Conservation (phyloP, 441 rosid genomes). For the Gossypium trilobum region DNA sequence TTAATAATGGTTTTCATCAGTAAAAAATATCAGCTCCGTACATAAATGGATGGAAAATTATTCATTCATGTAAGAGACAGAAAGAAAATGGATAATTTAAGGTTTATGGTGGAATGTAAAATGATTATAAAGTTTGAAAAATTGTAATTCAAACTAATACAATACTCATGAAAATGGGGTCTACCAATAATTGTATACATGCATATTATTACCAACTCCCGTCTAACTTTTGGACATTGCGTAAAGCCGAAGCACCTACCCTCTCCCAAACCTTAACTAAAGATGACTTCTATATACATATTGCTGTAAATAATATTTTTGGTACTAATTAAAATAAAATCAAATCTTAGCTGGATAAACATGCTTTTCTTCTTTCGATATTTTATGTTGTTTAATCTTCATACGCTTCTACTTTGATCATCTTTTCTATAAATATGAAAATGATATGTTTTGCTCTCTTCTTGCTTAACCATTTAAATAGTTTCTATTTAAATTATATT, state of each 20-base stretch:
- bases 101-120: background rate
- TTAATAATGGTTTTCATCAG: background rate
- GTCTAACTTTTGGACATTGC: slow-evolving; percentile 17
- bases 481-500: too few species aligned
- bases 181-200: slow-evolving; percentile 11
- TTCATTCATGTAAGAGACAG: too few species aligned
- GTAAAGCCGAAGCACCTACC: background rate
- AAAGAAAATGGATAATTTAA: too few species aligned
- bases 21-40: too few species aligned
- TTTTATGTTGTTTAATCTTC: background rate
- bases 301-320: background rate
- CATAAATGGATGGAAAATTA: too few species aligned
- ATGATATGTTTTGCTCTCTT: too few species aligned
- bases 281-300: background rate
- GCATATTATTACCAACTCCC: background rate
- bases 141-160: background rate
- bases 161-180: slow-evolving; percentile 8
- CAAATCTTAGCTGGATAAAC: background rate
- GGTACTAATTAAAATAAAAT: background rate
- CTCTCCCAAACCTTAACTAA: background rate
- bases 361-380: background rate
- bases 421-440: background rate
- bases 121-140: background rate
- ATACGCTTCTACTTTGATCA: background rate
- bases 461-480: too few species aligned